These are phyloP conservation scores for Basidiobolus meristosporus DNA, from an alignment of 371 early-diverging fungal genomes.

Conservation along the genomic window DNA sequence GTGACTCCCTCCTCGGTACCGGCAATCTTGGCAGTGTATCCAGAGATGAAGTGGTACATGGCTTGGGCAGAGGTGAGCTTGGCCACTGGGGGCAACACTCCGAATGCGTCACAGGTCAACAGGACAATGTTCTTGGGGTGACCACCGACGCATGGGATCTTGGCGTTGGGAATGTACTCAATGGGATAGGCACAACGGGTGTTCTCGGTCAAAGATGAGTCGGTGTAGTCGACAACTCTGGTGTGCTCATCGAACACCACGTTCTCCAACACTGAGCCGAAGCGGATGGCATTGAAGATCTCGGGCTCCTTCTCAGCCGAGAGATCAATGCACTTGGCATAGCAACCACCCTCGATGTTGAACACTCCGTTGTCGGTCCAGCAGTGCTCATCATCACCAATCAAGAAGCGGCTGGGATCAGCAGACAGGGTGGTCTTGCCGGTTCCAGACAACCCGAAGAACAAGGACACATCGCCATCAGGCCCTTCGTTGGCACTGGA, in stretches of 20 bases:
- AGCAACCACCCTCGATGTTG: constrained; percentile 98
- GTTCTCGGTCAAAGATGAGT: constrained; percentile 80
- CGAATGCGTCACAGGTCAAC: constrained; percentile 95
- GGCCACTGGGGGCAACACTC: constrained; percentile 89
- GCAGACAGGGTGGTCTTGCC: constrained; percentile 96
- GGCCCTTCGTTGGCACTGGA: constrained; percentile 90
- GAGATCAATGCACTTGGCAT: constrained; percentile 91
- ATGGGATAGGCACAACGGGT: constrained; percentile 97
- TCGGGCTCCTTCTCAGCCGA: constrained; percentile 94
- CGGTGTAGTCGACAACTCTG: constrained; percentile 74
- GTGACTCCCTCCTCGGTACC: constrained; percentile 94
- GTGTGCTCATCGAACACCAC: constrained; percentile 70
- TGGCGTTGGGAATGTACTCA: constrained; percentile 90
- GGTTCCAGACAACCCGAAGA: constrained; percentile 95
- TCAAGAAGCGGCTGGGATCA: constrained; percentile 78
- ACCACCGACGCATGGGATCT: constrained; percentile 81
- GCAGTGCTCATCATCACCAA: constrained; percentile 98
- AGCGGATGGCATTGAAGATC: constrained; percentile 88
- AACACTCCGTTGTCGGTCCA: constrained; percentile 92
- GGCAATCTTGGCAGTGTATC: constrained; percentile 83
- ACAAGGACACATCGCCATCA: constrained; percentile 81
- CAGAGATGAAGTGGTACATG: constrained; percentile 95
- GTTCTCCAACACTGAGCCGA: constrained; percentile 90
- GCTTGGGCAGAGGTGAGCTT: constrained; percentile 79
- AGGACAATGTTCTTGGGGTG: constrained; percentile 93